Base-by-base conservation (phyloP, 1,284 basidiomycete species). In the Sporisorium scitamineum region DNA sequence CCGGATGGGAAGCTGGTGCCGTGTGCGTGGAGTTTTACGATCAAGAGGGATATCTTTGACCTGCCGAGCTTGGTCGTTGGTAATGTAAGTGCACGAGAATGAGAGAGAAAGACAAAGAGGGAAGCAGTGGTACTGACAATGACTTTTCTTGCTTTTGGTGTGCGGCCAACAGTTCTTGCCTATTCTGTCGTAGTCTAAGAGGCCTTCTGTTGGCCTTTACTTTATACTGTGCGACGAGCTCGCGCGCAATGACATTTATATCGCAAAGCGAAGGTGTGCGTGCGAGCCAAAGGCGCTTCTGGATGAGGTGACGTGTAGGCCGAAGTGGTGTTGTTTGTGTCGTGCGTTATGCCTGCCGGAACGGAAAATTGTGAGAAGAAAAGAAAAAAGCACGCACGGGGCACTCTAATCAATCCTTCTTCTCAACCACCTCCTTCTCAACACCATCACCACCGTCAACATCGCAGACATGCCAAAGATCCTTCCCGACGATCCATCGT, bases 11-110 rank as follows among this genome's bases (percentile, higher is more conserved):
- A 78, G 53, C 57, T 76, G 27, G 80, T 84, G 8, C 80, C 78
- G 2, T 85, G 84, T 60, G 79, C 82, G 1, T 83, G 80, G 68
- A 84, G 81, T 60, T 85, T 84, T 50, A 80, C 82, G 26, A 85
- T 85, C 72, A 85, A 85, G 70, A 62, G 84, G 20, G 83, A 85
- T 59, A 74, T 81, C 22, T 85, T 85, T 62, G 84, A 85, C 54
- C 41, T 85, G 50, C 84, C 84, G 2, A 77, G 72, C 29, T 70
- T 76, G 47, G 73, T 81, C 2, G 80, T 81, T 27, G 80, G 80
- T 9, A 81, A 81, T 52, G 59, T 66, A 37, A 37, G 50, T 37
- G 13, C n/a, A n/a, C n/a, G n/a, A n/a, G n/a, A n/a, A n/a, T 13
- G 20, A 22, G 13, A 22, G 32, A 5, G 22, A 2, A 20, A 4